Evolutionary conservation across 2,329 filamentous ascomycete species (phyloP), one percentile per base, ranked within the genome.

Genomic region (Scytalidium sp.): DNA sequence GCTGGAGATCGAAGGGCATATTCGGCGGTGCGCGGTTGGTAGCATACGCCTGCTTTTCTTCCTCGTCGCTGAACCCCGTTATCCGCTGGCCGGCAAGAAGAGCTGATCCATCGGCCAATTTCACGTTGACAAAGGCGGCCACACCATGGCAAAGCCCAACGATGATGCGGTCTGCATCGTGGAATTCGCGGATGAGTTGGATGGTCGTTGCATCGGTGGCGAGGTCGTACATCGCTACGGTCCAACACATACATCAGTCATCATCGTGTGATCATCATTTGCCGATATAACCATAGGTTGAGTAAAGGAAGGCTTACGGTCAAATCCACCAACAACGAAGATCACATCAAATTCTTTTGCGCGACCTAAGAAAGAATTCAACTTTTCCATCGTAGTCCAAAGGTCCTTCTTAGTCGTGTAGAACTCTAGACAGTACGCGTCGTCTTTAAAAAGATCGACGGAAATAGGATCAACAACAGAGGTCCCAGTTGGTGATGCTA

Each of bases 81-180:
- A 49, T 46, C 13, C 46, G 32, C 21, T 45, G 43, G n/a, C 46
- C 50, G n/a, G 46, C 66, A 41, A 88, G 64, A 8, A 87, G 67
- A 43, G 72, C 70, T 55, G 73, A 70, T 19, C 81, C 83, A 55
- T 77, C 70, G 8, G 67, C 56, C 25, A 75, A 60, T 57, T 73
- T 78, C 23, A 79, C 84, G 55, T 85, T 77, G 49, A 77, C 70
- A 11, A 88, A 70, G 10, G 78, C 85, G 3, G 78, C 79, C 2
- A 84, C 80, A 5, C 83, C 85, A 66, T 88, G 85, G 72, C 85
- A 88, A 39, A 88, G 81, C 2, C 84, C 79, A 0, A 78, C 70
- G 8, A 88, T 77, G 45, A 81, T 72, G 71, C 85, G 86, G 51
- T 75, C 80, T 2, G 76, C 74, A 36, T 72, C 70, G 60, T 75